Base-by-base conservation (phyloP, 2,329 filamentous ascomycete genomes). In the Pezizomycotina sp. region DNA sequence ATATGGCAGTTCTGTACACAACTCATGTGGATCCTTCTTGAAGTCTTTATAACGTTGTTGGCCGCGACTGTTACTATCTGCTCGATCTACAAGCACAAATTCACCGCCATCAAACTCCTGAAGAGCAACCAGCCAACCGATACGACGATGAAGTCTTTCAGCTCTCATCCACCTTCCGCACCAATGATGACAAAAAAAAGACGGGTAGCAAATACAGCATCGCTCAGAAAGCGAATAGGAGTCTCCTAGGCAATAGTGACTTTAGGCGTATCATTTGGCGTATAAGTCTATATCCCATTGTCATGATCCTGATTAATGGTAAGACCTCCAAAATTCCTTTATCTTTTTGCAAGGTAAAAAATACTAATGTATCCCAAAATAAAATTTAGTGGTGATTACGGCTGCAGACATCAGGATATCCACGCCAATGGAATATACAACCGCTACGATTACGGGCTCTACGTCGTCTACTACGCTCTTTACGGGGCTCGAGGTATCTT, bases 1-100 rank as follows among this genome's bases (percentile, higher is more conserved):
- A 32, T 34, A 21, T 50, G 48, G 48, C 48, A 49, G 38, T 47
- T 48, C 6, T 43, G 42, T 4, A 49, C 48, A 10, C 47, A 49
- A 22, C 20, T 49, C 10, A 27, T 49, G 9, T 50, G 48, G 48
- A 50, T 48, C 15, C 18, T 50, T 2, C 28, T 50, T 9, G 45
- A 47, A 3, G 47, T 48, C 13, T 37, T 38, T 4, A 38, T 48
- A 6, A 50, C 48, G n/a, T 16, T n/a, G n/a, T 10, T 33, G 1
- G 35, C 22, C 34, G 48, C 43, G 19, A 22, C 30, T 29, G 34
- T 35, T 23, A 48, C 48, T 1, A 36, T 45, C 6, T 40, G 24
- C 5, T 46, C 48, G 16, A 32, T 50, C 3, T 50, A 50, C 10
- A 45, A 37, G 19, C 47, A 50, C 23, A 50, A 48, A 35, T 44